Evolutionary conservation across 805 yeast species (phyloP), one percentile per base, ranked within the genome.

Genomic region (Pichia nakasei): DNA sequence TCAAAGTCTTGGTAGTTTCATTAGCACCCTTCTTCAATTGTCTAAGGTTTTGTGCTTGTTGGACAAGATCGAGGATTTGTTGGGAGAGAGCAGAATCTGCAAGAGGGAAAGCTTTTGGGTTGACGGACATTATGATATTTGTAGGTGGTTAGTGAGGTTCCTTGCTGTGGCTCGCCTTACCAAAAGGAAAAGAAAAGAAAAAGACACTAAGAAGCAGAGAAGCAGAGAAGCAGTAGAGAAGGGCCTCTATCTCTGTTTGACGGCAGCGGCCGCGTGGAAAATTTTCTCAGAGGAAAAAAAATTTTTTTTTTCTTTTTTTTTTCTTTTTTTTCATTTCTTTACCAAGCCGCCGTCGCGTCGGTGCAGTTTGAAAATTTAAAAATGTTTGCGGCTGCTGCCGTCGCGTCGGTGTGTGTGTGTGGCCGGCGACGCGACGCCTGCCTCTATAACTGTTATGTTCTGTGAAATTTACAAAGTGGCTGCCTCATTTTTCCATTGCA

Each of bases 11-110:
- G 72, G 97, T 93, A 63, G 97, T 95, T 75, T 93, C 99, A 69
- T 93, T 93, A 58, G 99, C 98, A 72, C 99, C 99, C 72, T 93
- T 93, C 80, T 93, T 93, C 70, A 93, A 80, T 74, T 93, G 99
- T 77, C 97, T 88, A 67, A 93, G 79, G 73, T 85, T 88, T 61
- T 95, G 89, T 50, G 97, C 87, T 75, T 93, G 98, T 75, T 93
- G 98, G 60, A 86, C 93, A 66, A 93, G 89, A 62, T 93, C 97
- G 65, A 93, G 78, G 69, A 93, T 91, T 73, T 91, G 97, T 75
- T 93, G 97, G 55, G 95, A 74, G 60, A 94, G 78, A 57, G 82
- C 88, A 54, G 96, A 82, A 67, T 93, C 97, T 61, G 99, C 97
- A 64, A 93, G 79, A 66, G 99, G 99, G 75, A 93, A 93, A 54